phyloP scores from a whole-genome alignment of 805 yeast genomes.

The Yamadazyma phyllophila region DNA sequence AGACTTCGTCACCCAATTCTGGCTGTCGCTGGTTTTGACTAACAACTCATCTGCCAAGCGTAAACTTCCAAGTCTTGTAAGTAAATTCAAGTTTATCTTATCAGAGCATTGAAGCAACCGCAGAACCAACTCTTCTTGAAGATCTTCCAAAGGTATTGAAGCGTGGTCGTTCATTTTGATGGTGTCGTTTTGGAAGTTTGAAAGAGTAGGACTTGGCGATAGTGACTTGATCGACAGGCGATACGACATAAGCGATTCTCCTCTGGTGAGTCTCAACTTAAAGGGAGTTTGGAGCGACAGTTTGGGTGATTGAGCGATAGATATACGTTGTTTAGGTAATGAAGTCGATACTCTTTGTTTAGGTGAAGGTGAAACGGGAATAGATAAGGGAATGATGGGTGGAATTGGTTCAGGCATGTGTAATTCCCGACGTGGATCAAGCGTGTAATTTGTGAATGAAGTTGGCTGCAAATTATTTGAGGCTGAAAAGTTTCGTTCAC shows the following conservation, averaged over 20 bases:
- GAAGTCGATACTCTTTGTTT: too few species aligned
- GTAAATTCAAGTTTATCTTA: conserved; percentile 21
- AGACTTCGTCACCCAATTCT: conserved; percentile 5
- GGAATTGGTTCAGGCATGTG: too few species aligned
- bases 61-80: conserved; percentile 33
- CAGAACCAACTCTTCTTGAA: conserved; percentile 29
- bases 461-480: too few species aligned
- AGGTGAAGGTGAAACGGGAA: too few species aligned
- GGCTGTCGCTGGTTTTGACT: conserved; percentile 11
- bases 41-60: conserved; percentile 34
- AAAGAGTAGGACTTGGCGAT: conserved; percentile 21
- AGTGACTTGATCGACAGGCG: conserved; percentile 14
- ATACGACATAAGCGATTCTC: neutral
- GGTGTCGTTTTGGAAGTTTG: conserved; percentile 13
- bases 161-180: conserved; percentile 18
- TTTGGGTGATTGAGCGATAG: too few species aligned
- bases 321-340: too few species aligned
- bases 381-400: too few species aligned
- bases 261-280: neutral
- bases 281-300: too few species aligned
- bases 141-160: conserved; percentile 22
- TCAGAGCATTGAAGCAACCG: conserved; percentile 25
- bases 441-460: too few species aligned
- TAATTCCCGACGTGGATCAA: too few species aligned
- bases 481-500: too few species aligned